These are phyloP conservation scores for Eucalyptus victrix DNA, from an alignment of 345 rosid species.

Conservation along the genomic window DNA sequence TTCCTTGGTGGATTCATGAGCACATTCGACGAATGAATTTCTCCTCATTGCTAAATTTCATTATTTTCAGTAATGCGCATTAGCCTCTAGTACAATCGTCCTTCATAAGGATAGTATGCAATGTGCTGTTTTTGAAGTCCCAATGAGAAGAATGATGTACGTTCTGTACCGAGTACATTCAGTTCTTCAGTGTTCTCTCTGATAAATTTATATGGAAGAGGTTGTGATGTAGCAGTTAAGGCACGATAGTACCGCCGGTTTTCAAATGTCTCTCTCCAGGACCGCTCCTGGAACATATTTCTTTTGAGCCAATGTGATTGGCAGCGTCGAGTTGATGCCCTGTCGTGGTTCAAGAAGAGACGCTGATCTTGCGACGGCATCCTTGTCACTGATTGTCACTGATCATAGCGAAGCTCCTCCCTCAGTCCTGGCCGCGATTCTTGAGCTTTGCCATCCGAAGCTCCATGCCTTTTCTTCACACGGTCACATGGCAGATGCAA, in stretches of 20 bases:
- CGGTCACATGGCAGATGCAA: neutral
- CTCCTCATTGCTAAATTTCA: neutral
- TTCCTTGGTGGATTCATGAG: slow-evolving; percentile 93
- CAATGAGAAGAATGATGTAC: neutral
- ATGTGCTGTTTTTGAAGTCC: neutral
- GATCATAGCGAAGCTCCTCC: neutral
- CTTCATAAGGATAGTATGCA: neutral
- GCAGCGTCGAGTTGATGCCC: neutral
- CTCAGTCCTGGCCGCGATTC: accelerated
- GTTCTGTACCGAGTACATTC: neutral
- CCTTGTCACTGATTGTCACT: neutral
- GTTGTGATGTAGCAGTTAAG: neutral
- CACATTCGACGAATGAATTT: slow-evolving; percentile 31
- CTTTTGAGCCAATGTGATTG: neutral
- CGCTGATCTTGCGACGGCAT: neutral
- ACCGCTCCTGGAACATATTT: neutral
- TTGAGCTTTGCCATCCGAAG: neutral
- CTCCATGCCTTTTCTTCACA: neutral
- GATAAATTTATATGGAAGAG: neutral
- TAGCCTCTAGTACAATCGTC: neutral
- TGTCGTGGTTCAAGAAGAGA: neutral
- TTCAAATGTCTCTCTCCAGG: neutral
- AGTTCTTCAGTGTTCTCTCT: neutral
- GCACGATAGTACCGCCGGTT: neutral
- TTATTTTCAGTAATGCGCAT: neutral